These are phyloP conservation scores for Scytalidium sp. DNA, from an alignment of 2,329 filamentous ascomycete species.

Conservation along the genomic window DNA sequence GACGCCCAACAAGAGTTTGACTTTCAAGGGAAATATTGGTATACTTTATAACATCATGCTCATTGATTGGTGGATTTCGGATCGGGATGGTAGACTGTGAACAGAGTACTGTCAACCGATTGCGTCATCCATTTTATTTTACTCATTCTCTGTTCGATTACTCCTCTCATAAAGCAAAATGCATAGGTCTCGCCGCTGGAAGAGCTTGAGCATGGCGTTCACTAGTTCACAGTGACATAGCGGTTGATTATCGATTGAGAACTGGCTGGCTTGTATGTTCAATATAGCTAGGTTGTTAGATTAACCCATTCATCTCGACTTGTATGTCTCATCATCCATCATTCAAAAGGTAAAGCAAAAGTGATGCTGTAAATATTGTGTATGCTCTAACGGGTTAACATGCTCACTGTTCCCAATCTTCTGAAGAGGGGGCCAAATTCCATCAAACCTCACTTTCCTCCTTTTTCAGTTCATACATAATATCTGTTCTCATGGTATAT, in stretches of 20 bases:
- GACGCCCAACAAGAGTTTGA: too few relatives aligned
- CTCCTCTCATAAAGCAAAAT: slow-evolving; percentile 18
- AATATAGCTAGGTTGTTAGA: neutral
- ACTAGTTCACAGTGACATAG: neutral
- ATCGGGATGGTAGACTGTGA: slow-evolving; percentile 16
- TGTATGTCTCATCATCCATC: neutral
- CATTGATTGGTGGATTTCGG: slow-evolving; percentile 15
- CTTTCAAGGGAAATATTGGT: neutral
- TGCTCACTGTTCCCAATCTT: too few relatives aligned
- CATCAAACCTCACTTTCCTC: too few relatives aligned
- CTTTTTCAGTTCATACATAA: slow-evolving; percentile 41
- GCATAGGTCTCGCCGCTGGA: slow-evolving; percentile 14
- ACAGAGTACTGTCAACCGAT: slow-evolving; percentile 10
- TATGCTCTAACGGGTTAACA: too few relatives aligned
- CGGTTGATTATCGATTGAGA: neutral
- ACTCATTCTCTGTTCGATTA: slow-evolving; percentile 9
- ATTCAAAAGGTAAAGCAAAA: neutral
- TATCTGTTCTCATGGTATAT: slow-evolving; percentile 54
- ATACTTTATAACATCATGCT: slow-evolving; percentile 6
- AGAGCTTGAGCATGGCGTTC: slow-evolving; percentile 7
- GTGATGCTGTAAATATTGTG: too few relatives aligned
- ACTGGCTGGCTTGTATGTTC: neutral
- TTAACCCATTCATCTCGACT: neutral
- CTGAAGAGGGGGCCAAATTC: too few relatives aligned
- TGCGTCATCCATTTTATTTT: slow-evolving; percentile 5